phyloP scores from a whole-genome alignment of 78 protist genomes.

The Emiliania huxleyi region DNA sequence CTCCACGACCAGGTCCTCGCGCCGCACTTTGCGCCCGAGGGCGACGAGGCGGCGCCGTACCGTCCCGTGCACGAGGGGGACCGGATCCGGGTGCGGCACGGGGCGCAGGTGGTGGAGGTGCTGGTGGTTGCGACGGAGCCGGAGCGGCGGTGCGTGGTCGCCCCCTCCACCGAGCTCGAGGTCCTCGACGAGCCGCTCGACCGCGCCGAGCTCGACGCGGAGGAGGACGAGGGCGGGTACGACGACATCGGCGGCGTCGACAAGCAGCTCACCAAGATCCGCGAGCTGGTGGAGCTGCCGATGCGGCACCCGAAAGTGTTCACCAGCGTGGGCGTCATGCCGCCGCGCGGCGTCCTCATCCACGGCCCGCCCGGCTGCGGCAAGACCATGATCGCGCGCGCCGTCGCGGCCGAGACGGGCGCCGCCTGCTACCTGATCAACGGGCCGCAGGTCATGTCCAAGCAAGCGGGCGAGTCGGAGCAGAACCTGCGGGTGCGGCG shows the following conservation, averaged over 20 bases:
- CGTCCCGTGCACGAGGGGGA: constrained; percentile 97
- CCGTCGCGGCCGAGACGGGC: constrained; percentile 99
- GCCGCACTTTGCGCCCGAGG: constrained; percentile 91
- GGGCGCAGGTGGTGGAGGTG: constrained; percentile 90
- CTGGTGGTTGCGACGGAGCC: constrained; percentile 98
- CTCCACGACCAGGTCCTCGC: constrained; percentile 92
- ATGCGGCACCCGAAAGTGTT: constrained; percentile 99
- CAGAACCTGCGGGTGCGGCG: constrained; percentile 93
- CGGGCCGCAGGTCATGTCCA: constrained; percentile 99
- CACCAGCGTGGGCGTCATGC: constrained; percentile 89
- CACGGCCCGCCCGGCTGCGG: constrained; percentile 99
- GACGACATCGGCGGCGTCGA: constrained; percentile 99
- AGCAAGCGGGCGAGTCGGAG: constrained; percentile 97
- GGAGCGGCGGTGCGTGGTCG: neutral
- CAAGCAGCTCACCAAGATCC: constrained; percentile 97
- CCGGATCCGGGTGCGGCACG: neutral
- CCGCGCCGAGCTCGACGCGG: constrained; percentile 95
- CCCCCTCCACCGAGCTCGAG: constrained; percentile 68
- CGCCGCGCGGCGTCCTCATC: constrained; percentile 90
- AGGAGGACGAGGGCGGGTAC: constrained; percentile 85
- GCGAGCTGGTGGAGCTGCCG: constrained; percentile 95
- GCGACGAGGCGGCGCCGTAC: constrained; percentile 73
- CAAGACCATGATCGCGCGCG: constrained; percentile 99
- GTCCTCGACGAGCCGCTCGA: constrained; percentile 98
- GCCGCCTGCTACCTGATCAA: constrained; percentile 99